Evolutionary conservation across 495 filamentous ascomycete species (phyloP).

Genomic region (Penicillium atrosanguineum): DNA sequence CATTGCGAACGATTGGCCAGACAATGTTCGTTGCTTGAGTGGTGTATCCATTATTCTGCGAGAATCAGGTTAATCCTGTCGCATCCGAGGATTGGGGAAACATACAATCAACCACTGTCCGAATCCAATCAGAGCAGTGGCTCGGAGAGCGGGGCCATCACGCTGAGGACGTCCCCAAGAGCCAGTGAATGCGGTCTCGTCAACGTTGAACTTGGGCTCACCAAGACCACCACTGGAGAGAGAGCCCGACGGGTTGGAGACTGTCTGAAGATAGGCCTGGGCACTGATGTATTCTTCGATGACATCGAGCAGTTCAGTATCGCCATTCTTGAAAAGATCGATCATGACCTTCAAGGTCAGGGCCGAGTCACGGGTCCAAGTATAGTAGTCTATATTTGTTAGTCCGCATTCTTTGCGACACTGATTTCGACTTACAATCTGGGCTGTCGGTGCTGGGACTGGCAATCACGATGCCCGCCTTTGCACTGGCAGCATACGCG

Average conservation of each 20-base stretch:
- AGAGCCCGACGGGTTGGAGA: conserved; percentile 59
- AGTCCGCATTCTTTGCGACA: conserved; percentile 16
- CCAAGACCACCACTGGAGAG: conserved; percentile 47
- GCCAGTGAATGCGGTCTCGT: conserved; percentile 59
- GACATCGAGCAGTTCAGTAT: conserved; percentile 49
- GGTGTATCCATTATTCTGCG: conserved; percentile 29
- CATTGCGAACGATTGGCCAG: conserved; percentile 64
- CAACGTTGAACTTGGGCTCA: conserved; percentile 52
- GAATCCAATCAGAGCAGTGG: conserved; percentile 54
- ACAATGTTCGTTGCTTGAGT: conserved; percentile 33
- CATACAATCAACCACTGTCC: conserved; percentile 37
- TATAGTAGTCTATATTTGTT: conserved; percentile 44
- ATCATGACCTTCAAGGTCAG: conserved; percentile 60
- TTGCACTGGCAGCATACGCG: conserved; percentile 42
- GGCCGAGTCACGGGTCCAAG: conserved; percentile 72
- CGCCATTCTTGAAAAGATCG: conserved; percentile 56
- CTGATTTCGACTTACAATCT: conserved; percentile 56
- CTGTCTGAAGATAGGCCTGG: conserved; percentile 59
- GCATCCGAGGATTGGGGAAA: not conserved
- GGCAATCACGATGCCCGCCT: conserved; percentile 58
- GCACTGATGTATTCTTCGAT: conserved; percentile 57
- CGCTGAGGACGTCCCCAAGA: conserved; percentile 70
- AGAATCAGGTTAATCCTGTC: not conserved
- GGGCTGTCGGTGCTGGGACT: conserved; percentile 57
- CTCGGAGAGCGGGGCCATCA: conserved; percentile 69